phyloP scores from a whole-genome alignment of 768 basidiomycete genomes.

The Rhodotorula paludigena region DNA sequence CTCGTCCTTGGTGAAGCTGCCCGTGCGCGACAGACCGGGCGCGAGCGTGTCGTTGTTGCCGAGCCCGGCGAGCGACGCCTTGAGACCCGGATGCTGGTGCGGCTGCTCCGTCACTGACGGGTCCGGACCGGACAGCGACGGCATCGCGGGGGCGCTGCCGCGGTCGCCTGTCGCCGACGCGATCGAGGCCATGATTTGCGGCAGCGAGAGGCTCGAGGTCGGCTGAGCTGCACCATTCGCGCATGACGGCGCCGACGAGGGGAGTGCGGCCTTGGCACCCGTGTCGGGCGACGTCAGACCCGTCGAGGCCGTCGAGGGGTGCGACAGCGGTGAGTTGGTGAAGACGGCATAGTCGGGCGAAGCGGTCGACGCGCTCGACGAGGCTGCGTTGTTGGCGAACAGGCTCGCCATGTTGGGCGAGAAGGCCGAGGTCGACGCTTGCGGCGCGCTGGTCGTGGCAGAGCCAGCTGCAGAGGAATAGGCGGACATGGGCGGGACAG shows the following conservation, averaged over 20 bases:
- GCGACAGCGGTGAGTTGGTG: neutral
- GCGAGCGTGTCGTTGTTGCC: conserved; percentile 22
- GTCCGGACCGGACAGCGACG: neutral
- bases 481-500: neutral
- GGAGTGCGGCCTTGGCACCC: neutral
- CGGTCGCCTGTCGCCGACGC: neutral
- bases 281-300: neutral
- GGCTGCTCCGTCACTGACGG: neutral
- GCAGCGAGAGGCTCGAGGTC: neutral
- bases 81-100: conserved; percentile 6
- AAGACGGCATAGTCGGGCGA: neutral
- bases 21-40: conserved; percentile 20
- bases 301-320: neutral
- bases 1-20: conserved; percentile 36
- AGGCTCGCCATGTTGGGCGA: neutral
- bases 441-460: neutral
- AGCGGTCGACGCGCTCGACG: neutral
- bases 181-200: neutral
- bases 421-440: neutral
- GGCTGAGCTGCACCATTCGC: too few relatives aligned
- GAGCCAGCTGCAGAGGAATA: neutral
- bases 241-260: neutral
- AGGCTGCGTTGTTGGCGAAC: neutral
- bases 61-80: neutral
- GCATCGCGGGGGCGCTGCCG: neutral